Evolutionary conservation across 164 flowering plant species (phyloP).

Genomic region (Aristolochia contorta): DNA sequence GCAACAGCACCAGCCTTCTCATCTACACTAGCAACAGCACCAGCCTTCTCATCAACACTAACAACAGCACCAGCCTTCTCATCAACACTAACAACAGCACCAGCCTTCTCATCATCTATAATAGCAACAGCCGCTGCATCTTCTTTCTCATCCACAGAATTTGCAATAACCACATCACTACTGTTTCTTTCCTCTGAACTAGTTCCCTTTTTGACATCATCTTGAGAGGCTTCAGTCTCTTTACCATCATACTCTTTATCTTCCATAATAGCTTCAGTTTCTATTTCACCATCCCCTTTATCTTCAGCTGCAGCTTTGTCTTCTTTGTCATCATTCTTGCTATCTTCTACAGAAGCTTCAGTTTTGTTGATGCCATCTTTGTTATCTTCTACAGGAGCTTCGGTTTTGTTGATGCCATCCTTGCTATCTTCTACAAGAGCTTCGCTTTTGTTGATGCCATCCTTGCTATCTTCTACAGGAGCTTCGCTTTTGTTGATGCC

Average conservation of each 20-base stretch:
- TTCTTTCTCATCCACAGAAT: background rate
- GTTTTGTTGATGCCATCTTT: too few relatives aligned
- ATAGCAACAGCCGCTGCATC: slow-evolving; percentile 10
- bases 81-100: slow-evolving; percentile 4
- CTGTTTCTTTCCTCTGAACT: background rate
- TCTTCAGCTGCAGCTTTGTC: background rate
- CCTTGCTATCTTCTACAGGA: too few relatives aligned
- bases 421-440: too few relatives aligned
- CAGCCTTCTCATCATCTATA: slow-evolving; percentile 17
- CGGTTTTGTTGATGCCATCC: too few relatives aligned
- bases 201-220: background rate
- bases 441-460: too few relatives aligned
- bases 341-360: too few relatives aligned
- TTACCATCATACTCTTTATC: slow-evolving; percentile 6
- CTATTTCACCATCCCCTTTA: background rate
- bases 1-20: background rate
- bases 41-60: slow-evolving; percentile 1
- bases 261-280: background rate
- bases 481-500: too few relatives aligned
- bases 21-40: slow-evolving; percentile 10
- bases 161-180: background rate
- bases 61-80: background rate
- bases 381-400: too few relatives aligned
- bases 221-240: slow-evolving; percentile 11
- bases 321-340: background rate